phyloP scores from a whole-genome alignment of 345 rosid genomes.

The Carallia pectinifolia region DNA sequence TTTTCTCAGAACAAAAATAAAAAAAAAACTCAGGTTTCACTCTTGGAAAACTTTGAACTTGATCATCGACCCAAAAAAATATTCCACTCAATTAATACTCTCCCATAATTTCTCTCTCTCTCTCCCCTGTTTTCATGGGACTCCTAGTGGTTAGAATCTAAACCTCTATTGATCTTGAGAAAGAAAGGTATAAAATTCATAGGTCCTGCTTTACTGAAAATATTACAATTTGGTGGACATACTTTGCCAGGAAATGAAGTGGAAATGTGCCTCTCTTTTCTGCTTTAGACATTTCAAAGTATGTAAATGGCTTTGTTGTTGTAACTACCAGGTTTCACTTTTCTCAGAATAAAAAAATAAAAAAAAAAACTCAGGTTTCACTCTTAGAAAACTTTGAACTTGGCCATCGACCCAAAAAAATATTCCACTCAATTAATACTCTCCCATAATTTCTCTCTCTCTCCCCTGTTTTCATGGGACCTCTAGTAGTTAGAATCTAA shows the following conservation, averaged over 20 bases:
- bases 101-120: too few species aligned
- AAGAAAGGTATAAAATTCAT: too few species aligned
- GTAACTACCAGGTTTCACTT: neutral
- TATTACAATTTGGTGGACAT: neutral
- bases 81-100: neutral
- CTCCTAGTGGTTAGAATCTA: too few species aligned
- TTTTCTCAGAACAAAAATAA: too few species aligned
- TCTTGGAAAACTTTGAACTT: neutral
- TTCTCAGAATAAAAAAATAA: too few species aligned
- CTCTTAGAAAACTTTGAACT: neutral
- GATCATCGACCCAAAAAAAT: neutral
- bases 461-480: too few species aligned
- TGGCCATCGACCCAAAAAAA: neutral
- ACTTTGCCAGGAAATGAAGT: neutral
- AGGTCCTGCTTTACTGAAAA: neutral
- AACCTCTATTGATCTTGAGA: too few species aligned
- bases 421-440: neutral
- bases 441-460: too few species aligned
- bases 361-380: too few species aligned
- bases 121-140: too few species aligned
- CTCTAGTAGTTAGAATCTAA: too few species aligned
- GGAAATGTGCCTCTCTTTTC: neutral
- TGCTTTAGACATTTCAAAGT: neutral
- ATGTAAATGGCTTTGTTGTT: neutral
- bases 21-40: too few species aligned